Evolutionary conservation across 192 early-diverging fungal species (phyloP), one percentile per base, ranked within the genome.

Genomic region (Podila epicladia): DNA sequence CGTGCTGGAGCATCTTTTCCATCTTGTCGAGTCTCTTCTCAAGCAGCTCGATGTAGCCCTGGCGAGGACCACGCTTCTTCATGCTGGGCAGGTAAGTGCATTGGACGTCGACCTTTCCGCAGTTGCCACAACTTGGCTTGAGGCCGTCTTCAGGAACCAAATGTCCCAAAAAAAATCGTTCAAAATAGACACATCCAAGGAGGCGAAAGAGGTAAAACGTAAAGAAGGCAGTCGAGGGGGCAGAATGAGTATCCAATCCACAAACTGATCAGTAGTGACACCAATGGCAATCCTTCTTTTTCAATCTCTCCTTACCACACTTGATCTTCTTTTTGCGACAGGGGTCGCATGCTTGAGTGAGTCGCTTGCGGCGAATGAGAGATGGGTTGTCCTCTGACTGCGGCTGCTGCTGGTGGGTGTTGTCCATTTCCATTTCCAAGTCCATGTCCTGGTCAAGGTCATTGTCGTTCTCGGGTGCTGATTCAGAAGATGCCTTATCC

Each of bases 11-110:
- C 65, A 94, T 74, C 49, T 88, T 86, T 82, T 95, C 94, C 92
- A 95, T 93, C 60, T 92, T 89, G 65, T 92, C 89, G 22, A 95
- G 76, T 22, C 92, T 85, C 53, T 92, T 91, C 74, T 95, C 94
- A 13, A 95, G 83, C 12, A 90, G 84, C 73, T 92, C 93, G 59
- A 95, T 93, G 67, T 94, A 92, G 1, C 94, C 93, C 37, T 89
- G 91, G n/a, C 95, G 91, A 35, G 95, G 96, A 2, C 96, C 95
- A 48, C 95, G 87, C 84, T 97, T 97, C 78, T 96, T 95, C 71
- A 92, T 93, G 50, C 89, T 91, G 7, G 95, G 94, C 60, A 93
- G 87, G 79, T 95, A 98, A 26, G 94, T 87, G 73, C 96, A 98
- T 22, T 86, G 74, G 38, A 74, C 64, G 48, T 86, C 87, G 48